Percentiles rank a stretch among this genome's conserved stretches.
Conservation (phyloP, 2,329 filamentous ascomycete genomes). For the Peltaster fructicola region DNA sequence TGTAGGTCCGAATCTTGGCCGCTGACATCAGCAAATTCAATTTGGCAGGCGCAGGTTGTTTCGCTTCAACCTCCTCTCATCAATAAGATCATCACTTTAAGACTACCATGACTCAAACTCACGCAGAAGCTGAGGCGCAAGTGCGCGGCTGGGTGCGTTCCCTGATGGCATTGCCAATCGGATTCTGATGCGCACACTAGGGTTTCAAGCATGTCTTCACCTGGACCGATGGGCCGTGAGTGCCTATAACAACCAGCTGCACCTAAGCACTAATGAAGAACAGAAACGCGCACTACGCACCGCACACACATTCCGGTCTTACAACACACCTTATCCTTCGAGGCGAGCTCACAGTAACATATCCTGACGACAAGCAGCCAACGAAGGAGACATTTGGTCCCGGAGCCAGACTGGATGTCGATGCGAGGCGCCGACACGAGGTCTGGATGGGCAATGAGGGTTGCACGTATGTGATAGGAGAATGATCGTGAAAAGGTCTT, state of each 20-base stretch:
- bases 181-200: too few relatives aligned
- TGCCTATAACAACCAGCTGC: constrained; percentile 7
- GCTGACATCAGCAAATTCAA: too few relatives aligned
- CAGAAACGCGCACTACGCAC: constrained; percentile 50
- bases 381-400: constrained; percentile 41
- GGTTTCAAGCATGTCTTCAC: constrained; percentile 53
- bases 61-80: too few relatives aligned
- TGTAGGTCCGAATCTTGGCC: constrained; percentile 38
- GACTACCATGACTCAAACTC: too few relatives aligned
- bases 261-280: constrained; percentile 2
- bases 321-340: constrained; percentile 53
- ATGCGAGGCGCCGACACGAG: constrained; percentile 45
- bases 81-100: too few relatives aligned
- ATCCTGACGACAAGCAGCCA: constrained; percentile 39
- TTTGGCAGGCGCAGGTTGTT: too few relatives aligned
- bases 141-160: constrained; percentile 51
- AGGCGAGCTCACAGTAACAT: constrained; percentile 49
- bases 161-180: too few relatives aligned
- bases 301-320: constrained; percentile 45
- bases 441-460: constrained; percentile 50
- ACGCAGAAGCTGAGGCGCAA: constrained; percentile 40
- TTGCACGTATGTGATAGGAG: constrained; percentile 50
- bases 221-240: constrained; percentile 53
- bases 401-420: constrained; percentile 49
- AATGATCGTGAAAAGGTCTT: constrained; percentile 20